These are phyloP conservation scores for Cynanchum wilfordii DNA, from an alignment of 257 asterid species.

Conservation along the genomic window DNA sequence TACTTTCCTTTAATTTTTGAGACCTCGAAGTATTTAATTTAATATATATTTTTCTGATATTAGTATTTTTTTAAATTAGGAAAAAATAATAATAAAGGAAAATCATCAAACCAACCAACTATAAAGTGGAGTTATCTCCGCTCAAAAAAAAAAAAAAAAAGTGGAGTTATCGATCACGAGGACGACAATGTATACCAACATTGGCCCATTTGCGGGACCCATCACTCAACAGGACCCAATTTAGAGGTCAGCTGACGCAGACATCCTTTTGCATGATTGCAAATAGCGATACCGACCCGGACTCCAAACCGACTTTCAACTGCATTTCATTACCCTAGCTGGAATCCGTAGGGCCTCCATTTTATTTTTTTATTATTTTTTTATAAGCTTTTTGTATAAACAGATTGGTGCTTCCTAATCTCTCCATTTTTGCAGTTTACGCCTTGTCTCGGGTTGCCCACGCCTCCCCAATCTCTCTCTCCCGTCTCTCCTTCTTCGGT, in stretches of 20 bases:
- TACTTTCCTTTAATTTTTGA: background rate
- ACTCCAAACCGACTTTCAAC: conserved; percentile 23
- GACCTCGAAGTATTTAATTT: too few relatives aligned
- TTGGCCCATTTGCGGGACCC: conserved; percentile 8
- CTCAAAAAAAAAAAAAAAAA: too few relatives aligned
- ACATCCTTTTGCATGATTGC: conserved; percentile 18
- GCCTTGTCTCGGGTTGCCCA: background rate
- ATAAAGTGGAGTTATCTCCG: background rate
- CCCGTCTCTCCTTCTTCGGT: background rate
- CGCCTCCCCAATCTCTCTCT: background rate
- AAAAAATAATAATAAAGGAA: too few relatives aligned
- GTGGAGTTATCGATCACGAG: conserved; percentile 6
- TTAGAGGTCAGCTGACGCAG: conserved; percentile 28
- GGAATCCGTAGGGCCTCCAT: conserved; percentile 25
- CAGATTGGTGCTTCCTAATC: background rate
- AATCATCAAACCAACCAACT: background rate
- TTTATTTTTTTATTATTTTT: too few relatives aligned
- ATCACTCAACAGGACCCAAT: conserved; percentile 13
- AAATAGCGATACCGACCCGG: conserved; percentile 25
- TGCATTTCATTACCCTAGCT: conserved; percentile 16
- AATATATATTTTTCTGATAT: too few relatives aligned
- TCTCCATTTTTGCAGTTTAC: conserved; percentile 1
- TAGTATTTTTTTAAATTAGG: too few relatives aligned
- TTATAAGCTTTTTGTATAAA: conserved; percentile 33
- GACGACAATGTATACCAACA: background rate